A percentile compares a stretch with the other conserved stretches of the same genome.
Evolutionary conservation across 768 basidiomycete genomes (phyloP).

Genomic region (Lactifluus volemus): DNA sequence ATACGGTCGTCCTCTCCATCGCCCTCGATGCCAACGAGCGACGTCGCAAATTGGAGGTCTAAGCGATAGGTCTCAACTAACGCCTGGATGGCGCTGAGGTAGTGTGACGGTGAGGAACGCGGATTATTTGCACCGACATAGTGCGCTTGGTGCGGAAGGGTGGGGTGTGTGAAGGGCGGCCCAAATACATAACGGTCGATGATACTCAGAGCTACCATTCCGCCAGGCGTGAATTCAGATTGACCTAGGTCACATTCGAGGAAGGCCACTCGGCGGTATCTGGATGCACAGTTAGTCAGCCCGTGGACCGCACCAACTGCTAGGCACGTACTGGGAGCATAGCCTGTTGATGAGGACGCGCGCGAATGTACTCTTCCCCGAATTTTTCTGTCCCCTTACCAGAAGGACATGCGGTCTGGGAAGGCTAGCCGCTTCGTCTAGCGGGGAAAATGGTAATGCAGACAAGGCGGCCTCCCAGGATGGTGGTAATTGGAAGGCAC

Average conservation of each 20-base stretch:
- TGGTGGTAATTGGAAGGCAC: conserved; percentile 29
- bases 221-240: conserved; percentile 85
- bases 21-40: conserved; percentile 21
- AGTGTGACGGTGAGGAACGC: conserved; percentile 64
- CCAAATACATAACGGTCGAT: conserved; percentile 65
- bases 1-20: conserved; percentile 34
- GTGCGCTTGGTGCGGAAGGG: conserved; percentile 62
- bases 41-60: conserved; percentile 49
- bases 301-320: neutral
- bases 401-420: conserved; percentile 26
- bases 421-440: neutral
- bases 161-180: conserved; percentile 81
- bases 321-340: conserved; percentile 39
- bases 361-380: conserved; percentile 87
- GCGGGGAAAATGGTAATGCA: neutral
- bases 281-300: conserved; percentile 24
- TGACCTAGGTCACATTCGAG: conserved; percentile 93
- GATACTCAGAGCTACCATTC: conserved; percentile 73
- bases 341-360: conserved; percentile 65
- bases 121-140: conserved; percentile 78
- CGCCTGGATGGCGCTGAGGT: conserved; percentile 58
- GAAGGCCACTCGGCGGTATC: conserved; percentile 77
- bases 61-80: conserved; percentile 59
- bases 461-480: conserved; percentile 31
- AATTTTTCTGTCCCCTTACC: conserved; percentile 78